Conservation (phyloP, 352 stramenopile genomes). For the Pythium scleroteichum region DNA sequence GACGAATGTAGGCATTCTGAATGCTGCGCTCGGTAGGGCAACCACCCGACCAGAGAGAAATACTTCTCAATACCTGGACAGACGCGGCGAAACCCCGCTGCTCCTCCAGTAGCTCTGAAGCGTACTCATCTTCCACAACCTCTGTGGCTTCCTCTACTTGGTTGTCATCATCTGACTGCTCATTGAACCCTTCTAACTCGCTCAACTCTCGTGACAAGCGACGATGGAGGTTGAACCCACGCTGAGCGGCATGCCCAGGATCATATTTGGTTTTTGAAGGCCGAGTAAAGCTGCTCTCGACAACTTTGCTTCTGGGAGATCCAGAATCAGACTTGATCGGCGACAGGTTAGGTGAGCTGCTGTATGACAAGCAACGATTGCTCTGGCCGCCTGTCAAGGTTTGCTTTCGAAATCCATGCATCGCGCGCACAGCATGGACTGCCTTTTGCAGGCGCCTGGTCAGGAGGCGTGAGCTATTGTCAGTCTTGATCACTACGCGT, state of each 20-base stretch:
- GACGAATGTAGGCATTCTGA: constrained; percentile 88
- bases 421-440: constrained; percentile 57
- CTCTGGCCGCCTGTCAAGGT: constrained; percentile 5
- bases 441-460: constrained; percentile 65
- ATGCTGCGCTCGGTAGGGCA: constrained; percentile 86
- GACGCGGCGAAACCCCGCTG: constrained; percentile 52
- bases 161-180: constrained; percentile 17
- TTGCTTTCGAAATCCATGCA: constrained; percentile 36
- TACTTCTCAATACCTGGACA: constrained; percentile 72
- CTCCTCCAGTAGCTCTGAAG: constrained; percentile 16
- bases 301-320: neutral
- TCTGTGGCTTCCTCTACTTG: constrained; percentile 28
- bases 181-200: neutral
- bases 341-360: constrained; percentile 23
- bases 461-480: constrained; percentile 41
- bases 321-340: neutral
- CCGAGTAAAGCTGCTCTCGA: neutral
- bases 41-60: constrained; percentile 83
- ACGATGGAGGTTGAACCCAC: constrained; percentile 27
- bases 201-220: constrained; percentile 22
- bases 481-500: constrained; percentile 35
- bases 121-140: constrained; percentile 28
- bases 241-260: constrained; percentile 1
- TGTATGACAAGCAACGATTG: constrained; percentile 17
- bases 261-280: neutral